Conservation (phyloP, 208 protist genomes). For the Trypanosoma conorhini region DNA sequence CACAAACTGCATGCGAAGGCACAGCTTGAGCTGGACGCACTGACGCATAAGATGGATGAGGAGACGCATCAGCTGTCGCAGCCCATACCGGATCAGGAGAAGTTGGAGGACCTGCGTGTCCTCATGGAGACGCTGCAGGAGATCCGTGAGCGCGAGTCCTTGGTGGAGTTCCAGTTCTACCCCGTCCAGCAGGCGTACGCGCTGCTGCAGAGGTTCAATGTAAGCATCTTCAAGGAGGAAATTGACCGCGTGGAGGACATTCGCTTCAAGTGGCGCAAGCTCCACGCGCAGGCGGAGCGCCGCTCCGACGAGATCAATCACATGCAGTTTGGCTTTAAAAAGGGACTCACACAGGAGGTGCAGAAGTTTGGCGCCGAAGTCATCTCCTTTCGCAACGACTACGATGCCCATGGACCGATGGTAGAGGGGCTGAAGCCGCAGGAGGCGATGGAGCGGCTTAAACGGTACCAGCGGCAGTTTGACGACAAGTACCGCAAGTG, state of each 20-base stretch:
- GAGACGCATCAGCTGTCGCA: conserved; percentile 81
- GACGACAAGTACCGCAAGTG: conserved; percentile 95
- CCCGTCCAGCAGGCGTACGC: conserved; percentile 95
- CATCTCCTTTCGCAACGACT: conserved; percentile 94
- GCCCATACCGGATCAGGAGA: conserved; percentile 94
- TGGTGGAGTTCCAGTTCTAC: conserved; percentile 93
- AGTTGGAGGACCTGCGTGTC: conserved; percentile 94
- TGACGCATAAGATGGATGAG: conserved; percentile 95
- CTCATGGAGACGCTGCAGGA: conserved; percentile 93
- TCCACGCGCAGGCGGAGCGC: conserved; percentile 77
- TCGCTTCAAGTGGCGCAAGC: conserved; percentile 91
- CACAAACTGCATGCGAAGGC: conserved; percentile 94
- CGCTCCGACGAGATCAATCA: conserved; percentile 89
- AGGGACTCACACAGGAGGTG: conserved; percentile 92
- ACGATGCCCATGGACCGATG: conserved; percentile 96
- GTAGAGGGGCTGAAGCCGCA: conserved; percentile 91
- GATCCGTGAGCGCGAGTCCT: conserved; percentile 91
- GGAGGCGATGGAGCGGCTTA: conserved; percentile 96
- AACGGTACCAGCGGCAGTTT: conserved; percentile 96
- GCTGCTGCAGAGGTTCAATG: conserved; percentile 90
- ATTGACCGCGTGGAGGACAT: conserved; percentile 94
- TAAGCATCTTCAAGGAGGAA: conserved; percentile 96
- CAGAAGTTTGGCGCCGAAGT: conserved; percentile 94
- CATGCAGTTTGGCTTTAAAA: conserved; percentile 95
- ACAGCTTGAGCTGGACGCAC: conserved; percentile 81